Base-by-base conservation (phyloP, 2,329 filamentous ascomycete genomes). In the Elsinoe necatrix region DNA sequence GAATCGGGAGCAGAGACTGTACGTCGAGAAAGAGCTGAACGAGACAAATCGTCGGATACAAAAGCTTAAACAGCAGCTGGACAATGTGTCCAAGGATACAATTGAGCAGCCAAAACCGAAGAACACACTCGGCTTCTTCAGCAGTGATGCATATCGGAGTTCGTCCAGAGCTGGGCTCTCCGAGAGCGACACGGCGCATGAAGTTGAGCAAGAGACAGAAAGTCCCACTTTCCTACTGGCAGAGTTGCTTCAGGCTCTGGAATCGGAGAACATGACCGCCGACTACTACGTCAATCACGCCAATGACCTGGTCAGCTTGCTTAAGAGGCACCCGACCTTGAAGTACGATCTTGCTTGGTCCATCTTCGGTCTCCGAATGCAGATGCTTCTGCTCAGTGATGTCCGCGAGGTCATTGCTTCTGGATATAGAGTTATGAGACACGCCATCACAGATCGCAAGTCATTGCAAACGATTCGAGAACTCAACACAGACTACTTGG, bases 261-360 rank as follows among this genome's bases (percentile, higher is more conserved):
- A 98, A 69, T 79, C 85, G 11, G 87, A 90, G 67, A 89, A 88
- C 23, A 88, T 96, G 83, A 81, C 83, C 42, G 85, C 92, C 0
- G 93, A 97, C 71, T 96, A 95, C 73, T 98, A 98, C 67, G 92
- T 98, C 54, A 88, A 87, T 59, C 83, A 89, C 60, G 90, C 90
- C 23, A 98, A 98, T 68, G 87, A 83, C 61, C 78, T 98, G 7
- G 93, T 97, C n/a, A 88, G 95, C 60, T 77, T 98, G n/a, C 95
- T 98, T 73, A 95, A 92, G 69, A 81, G 89, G 55, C 84, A 97
- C 70, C 89, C 90, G 1, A 92, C 89, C 1, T 78, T 98, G 57
- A 98, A 98, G 68, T 96, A 97, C 69, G 95, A 98, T 70, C 75
- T 98, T 50, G 91, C 89, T 1, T 98, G 93, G 93, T 87, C 90